Conservation (phyloP, 2,329 filamentous ascomycete genomes). For the Pestalotiopsis sp. region DNA sequence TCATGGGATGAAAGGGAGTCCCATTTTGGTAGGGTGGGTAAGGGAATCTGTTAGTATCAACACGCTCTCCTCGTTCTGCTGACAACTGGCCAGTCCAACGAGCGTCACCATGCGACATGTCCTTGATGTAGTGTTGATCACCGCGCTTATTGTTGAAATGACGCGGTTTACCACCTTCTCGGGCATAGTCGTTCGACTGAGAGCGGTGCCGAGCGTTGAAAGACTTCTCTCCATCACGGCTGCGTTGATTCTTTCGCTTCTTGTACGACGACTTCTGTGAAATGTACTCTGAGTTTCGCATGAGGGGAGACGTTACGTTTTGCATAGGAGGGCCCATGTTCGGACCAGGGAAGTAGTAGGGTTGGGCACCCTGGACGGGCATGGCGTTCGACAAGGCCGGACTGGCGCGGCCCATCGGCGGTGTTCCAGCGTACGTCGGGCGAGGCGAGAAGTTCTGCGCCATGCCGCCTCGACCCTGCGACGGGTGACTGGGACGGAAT, state of each 20-base stretch:
- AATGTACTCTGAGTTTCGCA: slow-evolving; percentile 42
- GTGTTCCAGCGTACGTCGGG: slow-evolving; percentile 43
- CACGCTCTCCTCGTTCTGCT: slow-evolving; percentile 14
- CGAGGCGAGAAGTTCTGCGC: slow-evolving; percentile 47
- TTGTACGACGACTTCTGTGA: slow-evolving; percentile 36
- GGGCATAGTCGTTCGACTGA: slow-evolving; percentile 21
- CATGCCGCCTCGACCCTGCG: slow-evolving; percentile 52
- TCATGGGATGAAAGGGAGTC: background rate
- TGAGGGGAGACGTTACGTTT: slow-evolving; percentile 59
- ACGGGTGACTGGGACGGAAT: slow-evolving; percentile 42
- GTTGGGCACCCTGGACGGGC: slow-evolving; percentile 62
- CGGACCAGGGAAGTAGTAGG: slow-evolving; percentile 63
- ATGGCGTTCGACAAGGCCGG: slow-evolving; percentile 60
- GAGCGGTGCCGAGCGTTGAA: slow-evolving; percentile 38
- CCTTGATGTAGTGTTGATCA: slow-evolving; percentile 33
- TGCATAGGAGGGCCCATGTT: slow-evolving; percentile 63
- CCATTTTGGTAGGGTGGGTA: background rate
- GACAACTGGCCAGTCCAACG: slow-evolving; percentile 14
- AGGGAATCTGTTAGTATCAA: background rate
- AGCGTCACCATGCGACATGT: background rate
- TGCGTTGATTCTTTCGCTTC: slow-evolving; percentile 46
- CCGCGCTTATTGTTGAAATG: slow-evolving; percentile 50
- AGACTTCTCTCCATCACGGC: slow-evolving; percentile 50
- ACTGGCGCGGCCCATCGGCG: slow-evolving; percentile 43
- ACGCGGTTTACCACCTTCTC: slow-evolving; percentile 31